These are phyloP conservation scores for Nosema muscidifuracis DNA, from an alignment of 371 early-diverging fungal species.

Conservation along the genomic window DNA sequence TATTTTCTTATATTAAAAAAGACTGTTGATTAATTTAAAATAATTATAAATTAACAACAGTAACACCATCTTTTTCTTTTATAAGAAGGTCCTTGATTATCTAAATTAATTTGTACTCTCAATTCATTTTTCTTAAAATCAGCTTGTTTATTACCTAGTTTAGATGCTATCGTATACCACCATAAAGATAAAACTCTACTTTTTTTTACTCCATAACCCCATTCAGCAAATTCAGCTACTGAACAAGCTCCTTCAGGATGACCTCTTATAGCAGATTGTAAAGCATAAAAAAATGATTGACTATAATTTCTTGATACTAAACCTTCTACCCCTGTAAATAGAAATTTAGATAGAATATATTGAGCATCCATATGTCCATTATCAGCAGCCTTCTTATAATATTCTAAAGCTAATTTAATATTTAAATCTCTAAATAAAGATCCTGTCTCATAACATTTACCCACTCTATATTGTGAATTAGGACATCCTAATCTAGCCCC, in stretches of 20 bases:
- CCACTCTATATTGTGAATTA: constrained; percentile 57
- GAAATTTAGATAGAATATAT: constrained; percentile 27
- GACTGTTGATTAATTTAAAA: not conserved
- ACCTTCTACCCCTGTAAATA: constrained; percentile 34
- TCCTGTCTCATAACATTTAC: constrained; percentile 52
- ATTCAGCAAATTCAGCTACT: constrained; percentile 50
- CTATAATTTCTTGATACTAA: constrained; percentile 8
- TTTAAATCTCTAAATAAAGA: constrained; percentile 41
- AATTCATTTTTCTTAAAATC: constrained; percentile 19
- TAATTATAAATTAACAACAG: not conserved
- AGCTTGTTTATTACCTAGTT: constrained; percentile 38
- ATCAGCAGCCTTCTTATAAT: constrained; percentile 55
- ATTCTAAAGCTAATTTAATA: constrained; percentile 40
- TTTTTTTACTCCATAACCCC: constrained; percentile 39
- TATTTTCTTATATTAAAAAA: too few species aligned
- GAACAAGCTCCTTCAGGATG: constrained; percentile 42
- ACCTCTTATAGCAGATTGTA: constrained; percentile 47
- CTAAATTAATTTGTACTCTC: constrained; percentile 18
- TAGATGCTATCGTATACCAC: constrained; percentile 61
- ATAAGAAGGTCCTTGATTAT: constrained; percentile 28
- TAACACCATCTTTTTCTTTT: constrained; percentile 7
- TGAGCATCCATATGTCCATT: constrained; percentile 61
- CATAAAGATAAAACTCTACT: constrained; percentile 51
- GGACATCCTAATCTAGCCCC: constrained; percentile 59
- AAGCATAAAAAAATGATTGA: constrained; percentile 50